A percentile compares a stretch with the other conserved stretches of the same genome.
phyloP scores from a whole-genome alignment of 495 filamentous ascomycete genomes.

The Echria macrotheca region DNA sequence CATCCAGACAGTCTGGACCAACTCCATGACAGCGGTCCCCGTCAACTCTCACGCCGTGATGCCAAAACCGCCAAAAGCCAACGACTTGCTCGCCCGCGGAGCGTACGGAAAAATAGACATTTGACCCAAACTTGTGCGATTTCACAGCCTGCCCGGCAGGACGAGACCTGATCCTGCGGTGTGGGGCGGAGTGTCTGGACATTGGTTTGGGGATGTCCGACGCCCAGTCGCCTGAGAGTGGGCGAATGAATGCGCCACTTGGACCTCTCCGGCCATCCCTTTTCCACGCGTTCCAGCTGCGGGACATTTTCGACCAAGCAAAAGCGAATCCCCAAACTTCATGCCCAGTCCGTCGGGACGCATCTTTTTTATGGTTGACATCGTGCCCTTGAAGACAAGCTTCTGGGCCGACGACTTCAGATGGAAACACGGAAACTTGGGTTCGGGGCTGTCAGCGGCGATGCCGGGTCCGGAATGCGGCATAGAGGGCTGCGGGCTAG shows the following conservation, averaged over 20 bases:
- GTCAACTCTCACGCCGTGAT: too few relatives aligned
- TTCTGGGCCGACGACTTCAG: neutral
- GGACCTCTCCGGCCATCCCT: neutral
- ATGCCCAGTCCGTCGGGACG: neutral
- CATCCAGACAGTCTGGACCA: too few relatives aligned
- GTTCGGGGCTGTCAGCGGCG: neutral
- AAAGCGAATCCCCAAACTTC: neutral
- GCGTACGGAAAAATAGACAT: too few relatives aligned
- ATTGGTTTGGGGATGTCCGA: conserved; percentile 34
- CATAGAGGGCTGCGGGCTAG: neutral
- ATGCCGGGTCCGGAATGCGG: conserved; percentile 1
- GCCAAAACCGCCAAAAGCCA: too few relatives aligned
- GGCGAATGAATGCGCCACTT: conserved; percentile 6
- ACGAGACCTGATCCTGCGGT: neutral
- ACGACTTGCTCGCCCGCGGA: too few relatives aligned
- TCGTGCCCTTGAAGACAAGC: neutral
- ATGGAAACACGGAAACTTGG: neutral
- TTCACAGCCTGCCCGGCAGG: too few relatives aligned
- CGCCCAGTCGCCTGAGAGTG: conserved; percentile 10
- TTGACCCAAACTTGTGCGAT: too few relatives aligned
- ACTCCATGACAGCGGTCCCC: too few relatives aligned
- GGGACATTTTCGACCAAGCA: neutral
- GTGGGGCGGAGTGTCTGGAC: conserved; percentile 19
- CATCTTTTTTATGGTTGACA: neutral
- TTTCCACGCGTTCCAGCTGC: conserved; percentile 6